These are phyloP conservation scores for Aegilops tauschii DNA, from an alignment of 176 grass and related monocot genomes.

Conservation along the genomic window DNA sequence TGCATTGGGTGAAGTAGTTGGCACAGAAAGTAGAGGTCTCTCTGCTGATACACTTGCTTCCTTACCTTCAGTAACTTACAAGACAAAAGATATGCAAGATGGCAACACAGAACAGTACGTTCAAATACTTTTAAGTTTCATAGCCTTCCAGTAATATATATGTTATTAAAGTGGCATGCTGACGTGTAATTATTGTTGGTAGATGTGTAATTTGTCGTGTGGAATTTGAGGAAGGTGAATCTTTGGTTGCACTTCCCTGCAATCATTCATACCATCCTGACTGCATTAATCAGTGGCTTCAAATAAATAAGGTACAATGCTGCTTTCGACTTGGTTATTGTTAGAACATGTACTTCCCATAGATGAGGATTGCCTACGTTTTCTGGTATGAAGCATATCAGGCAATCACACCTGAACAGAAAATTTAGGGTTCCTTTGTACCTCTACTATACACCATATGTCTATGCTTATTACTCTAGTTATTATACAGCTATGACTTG, in stretches of 20 bases:
- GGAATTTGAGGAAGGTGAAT: slow-evolving; percentile 95
- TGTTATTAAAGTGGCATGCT: slow-evolving; percentile 15
- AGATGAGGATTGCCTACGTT: not conserved
- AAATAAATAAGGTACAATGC: slow-evolving; percentile 91
- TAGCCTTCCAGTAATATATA: slow-evolving; percentile 12
- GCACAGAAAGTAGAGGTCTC: slow-evolving; percentile 87
- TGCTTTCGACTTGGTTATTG: slow-evolving; percentile 1
- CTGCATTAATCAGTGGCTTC: slow-evolving; percentile 97
- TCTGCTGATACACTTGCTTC: slow-evolving; percentile 79
- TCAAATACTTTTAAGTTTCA: slow-evolving; percentile 25
- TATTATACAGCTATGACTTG: not conserved
- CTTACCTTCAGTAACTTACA: slow-evolving; percentile 91
- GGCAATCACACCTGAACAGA: not conserved
- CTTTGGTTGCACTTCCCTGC: slow-evolving; percentile 81
- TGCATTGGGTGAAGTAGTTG: slow-evolving; percentile 94
- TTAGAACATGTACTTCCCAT: not conserved
- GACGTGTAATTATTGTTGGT: slow-evolving; percentile 24
- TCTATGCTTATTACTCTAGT: not conserved
- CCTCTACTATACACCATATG: not conserved
- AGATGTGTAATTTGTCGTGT: slow-evolving; percentile 96
- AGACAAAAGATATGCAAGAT: slow-evolving; percentile 70
- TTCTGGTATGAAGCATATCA: not conserved
- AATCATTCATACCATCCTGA: slow-evolving; percentile 83
- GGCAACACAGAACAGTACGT: slow-evolving; percentile 94
- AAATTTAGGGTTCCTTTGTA: not conserved